Evolutionary conservation across 352 stramenopile genomes (phyloP).

Genomic region (Pythium aphanidermatum): DNA sequence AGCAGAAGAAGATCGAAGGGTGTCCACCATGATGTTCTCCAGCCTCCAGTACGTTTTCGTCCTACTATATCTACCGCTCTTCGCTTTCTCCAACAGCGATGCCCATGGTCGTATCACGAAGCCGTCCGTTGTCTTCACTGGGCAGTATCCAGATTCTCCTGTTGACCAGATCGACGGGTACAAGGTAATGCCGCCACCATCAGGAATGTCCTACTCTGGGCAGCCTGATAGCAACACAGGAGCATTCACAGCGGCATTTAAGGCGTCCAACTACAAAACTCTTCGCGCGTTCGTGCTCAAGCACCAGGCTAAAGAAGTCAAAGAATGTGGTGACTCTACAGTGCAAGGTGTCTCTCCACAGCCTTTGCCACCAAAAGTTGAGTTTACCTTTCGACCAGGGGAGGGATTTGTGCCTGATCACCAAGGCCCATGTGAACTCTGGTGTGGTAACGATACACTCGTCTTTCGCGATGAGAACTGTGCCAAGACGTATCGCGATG

Average conservation of each 20-base stretch:
- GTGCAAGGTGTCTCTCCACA: conserved; percentile 1
- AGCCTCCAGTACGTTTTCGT: no score
- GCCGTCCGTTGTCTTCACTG: conserved; percentile 7
- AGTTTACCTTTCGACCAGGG: conserved; percentile 3
- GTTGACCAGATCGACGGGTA: conserved; percentile 11
- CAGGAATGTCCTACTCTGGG: conserved; percentile 8
- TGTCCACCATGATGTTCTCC: no score
- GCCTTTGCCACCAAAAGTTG: conserved; percentile 1
- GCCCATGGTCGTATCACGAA: conserved; percentile 12
- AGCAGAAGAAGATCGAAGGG: no score
- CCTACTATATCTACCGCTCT: background rate
- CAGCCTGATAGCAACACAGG: conserved; percentile 10
- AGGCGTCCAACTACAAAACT: conserved; percentile 7
- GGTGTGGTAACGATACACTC: conserved; percentile 29
- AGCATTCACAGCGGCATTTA: conserved; percentile 14
- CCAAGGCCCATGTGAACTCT: conserved; percentile 38
- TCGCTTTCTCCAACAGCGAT: background rate
- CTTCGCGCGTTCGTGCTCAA: conserved; percentile 7
- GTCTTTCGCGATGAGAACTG: conserved; percentile 39
- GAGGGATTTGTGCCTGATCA: conserved; percentile 20
- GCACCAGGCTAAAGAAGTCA: conserved; percentile 1
- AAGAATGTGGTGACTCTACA: conserved; percentile 2
- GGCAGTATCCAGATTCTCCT: conserved; percentile 3
- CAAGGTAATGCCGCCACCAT: conserved; percentile 5
- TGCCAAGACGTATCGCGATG: conserved; percentile 9